These are phyloP conservation scores for Podila verticillata DNA, from an alignment of 192 early-diverging fungal genomes.

Conservation along the genomic window DNA sequence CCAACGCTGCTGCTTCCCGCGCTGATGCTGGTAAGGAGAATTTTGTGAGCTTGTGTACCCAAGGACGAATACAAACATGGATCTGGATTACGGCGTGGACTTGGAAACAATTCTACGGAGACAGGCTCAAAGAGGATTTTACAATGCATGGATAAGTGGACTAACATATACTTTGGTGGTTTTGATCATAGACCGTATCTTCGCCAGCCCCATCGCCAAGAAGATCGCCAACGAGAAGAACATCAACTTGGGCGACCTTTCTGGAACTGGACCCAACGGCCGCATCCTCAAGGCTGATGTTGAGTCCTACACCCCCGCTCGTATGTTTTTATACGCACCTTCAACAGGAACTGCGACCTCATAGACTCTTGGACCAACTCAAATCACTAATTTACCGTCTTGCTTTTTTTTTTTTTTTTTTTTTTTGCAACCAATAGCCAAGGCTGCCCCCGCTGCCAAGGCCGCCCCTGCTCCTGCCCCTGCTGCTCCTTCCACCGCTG, in stretches of 20 bases:
- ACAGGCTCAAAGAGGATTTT: background rate
- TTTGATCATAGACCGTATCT: slow-evolving; percentile 66
- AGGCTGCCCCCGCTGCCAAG: slow-evolving; percentile 54
- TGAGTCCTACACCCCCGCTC: slow-evolving; percentile 65
- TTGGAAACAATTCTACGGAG: no score
- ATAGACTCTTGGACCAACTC: no score
- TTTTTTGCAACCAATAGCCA: slow-evolving; percentile 14
- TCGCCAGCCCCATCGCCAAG: slow-evolving; percentile 88
- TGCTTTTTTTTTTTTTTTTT: background rate
- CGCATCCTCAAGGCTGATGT: slow-evolving; percentile 95
- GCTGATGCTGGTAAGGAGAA: slow-evolving; percentile 41
- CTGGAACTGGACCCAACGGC: slow-evolving; percentile 89
- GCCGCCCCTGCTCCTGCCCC: slow-evolving; percentile 46
- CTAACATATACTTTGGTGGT: slow-evolving; percentile 14
- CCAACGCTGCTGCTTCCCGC: slow-evolving; percentile 45
- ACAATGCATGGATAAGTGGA: background rate
- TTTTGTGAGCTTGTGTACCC: background rate
- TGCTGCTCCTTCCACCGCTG: slow-evolving; percentile 60
- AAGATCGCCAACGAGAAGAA: slow-evolving; percentile 87
- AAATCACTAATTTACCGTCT: no score
- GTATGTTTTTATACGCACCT: slow-evolving; percentile 23
- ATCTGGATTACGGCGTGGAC: no score
- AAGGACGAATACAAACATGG: background rate
- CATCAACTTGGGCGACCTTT: slow-evolving; percentile 78
- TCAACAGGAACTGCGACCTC: no score